A percentile compares a stretch with the other conserved stretches of the same genome.
These are phyloP conservation scores for Linum lewisii DNA, from an alignment of 345 rosid species.

Conservation along the genomic window DNA sequence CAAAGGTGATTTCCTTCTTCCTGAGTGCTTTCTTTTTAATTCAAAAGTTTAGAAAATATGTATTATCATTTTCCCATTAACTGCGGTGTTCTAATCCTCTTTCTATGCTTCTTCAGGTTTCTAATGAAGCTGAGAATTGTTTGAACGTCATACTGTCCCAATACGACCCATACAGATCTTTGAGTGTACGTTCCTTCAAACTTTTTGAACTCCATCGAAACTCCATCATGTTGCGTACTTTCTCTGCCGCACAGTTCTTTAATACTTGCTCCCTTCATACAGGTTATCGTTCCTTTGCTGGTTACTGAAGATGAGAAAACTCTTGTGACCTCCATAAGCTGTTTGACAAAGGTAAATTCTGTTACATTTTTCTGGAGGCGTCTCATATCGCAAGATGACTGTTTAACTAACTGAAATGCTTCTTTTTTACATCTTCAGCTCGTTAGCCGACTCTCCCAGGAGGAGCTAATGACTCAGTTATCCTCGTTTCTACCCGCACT, in stretches of 20 bases:
- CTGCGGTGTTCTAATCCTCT: constrained; percentile 12
- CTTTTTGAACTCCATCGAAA: constrained; percentile 6
- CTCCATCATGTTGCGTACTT: background rate
- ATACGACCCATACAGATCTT: constrained; percentile 93
- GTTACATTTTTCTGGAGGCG: background rate
- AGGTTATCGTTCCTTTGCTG: constrained; percentile 84
- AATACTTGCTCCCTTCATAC: constrained; percentile 13
- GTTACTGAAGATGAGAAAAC: constrained; percentile 92
- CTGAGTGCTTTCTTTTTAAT: background rate
- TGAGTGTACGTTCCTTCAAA: constrained; percentile 51
- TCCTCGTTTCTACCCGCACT: constrained; percentile 87
- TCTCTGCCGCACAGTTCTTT: background rate
- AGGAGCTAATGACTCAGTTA: constrained; percentile 71
- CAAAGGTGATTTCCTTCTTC: constrained; percentile 41
- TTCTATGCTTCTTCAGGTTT: constrained; percentile 38
- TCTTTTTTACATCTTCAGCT: constrained; percentile 42
- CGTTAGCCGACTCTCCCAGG: constrained; percentile 85
- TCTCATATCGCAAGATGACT: too few species aligned
- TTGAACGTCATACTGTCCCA: constrained; percentile 63
- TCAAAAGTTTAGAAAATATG: background rate
- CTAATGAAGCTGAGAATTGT: constrained; percentile 87
- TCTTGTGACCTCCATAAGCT: constrained; percentile 79
- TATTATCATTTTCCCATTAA: background rate
- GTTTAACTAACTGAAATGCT: constrained; percentile 5
- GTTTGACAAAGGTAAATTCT: constrained; percentile 76